Evolutionary conservation across 495 filamentous ascomycete genomes (phyloP).

Genomic region (Aspergillus ellipticus): DNA sequence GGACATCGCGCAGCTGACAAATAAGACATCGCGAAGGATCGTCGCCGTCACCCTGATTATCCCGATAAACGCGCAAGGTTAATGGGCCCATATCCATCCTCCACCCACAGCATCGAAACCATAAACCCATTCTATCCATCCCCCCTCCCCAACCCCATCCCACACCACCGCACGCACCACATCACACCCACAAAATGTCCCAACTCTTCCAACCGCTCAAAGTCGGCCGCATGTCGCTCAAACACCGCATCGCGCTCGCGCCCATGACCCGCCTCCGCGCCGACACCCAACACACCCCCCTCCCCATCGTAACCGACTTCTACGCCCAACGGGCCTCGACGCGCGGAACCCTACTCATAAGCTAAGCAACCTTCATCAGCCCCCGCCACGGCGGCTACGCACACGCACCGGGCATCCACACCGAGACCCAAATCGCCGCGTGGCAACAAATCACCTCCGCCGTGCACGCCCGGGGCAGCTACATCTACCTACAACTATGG

Average conservation of each 20-base stretch:
- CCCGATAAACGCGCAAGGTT: too few relatives aligned
- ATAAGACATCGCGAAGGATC: too few relatives aligned
- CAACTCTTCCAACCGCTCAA: slow-evolving; percentile 31
- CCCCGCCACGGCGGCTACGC: slow-evolving; percentile 39
- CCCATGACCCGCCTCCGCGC: slow-evolving; percentile 49
- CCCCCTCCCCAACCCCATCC: too few relatives aligned
- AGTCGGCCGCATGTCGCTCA: slow-evolving; percentile 38
- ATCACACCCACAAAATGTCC: too few relatives aligned
- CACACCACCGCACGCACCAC: too few relatives aligned
- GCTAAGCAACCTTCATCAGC: slow-evolving; percentile 65
- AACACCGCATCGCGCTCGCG: slow-evolving; percentile 49
- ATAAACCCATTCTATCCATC: too few relatives aligned
- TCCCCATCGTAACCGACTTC: slow-evolving; percentile 40
- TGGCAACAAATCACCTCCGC: slow-evolving; percentile 51
- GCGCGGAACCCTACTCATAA: slow-evolving; percentile 49
- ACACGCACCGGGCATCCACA: slow-evolving; percentile 47
- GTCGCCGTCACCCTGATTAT: too few relatives aligned
- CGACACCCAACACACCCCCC: slow-evolving; percentile 27
- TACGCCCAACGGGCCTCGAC: slow-evolving; percentile 48
- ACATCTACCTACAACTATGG: slow-evolving; percentile 52
- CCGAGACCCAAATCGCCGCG: slow-evolving; percentile 36
- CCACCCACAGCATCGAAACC: too few relatives aligned
- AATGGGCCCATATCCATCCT: too few relatives aligned
- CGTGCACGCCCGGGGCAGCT: slow-evolving; percentile 48
- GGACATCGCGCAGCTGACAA: too few relatives aligned